Evolutionary conservation across 192 early-diverging fungal species (phyloP), one percentile per base, ranked within the genome.

Genomic region (Backusella parvicylindrica): DNA sequence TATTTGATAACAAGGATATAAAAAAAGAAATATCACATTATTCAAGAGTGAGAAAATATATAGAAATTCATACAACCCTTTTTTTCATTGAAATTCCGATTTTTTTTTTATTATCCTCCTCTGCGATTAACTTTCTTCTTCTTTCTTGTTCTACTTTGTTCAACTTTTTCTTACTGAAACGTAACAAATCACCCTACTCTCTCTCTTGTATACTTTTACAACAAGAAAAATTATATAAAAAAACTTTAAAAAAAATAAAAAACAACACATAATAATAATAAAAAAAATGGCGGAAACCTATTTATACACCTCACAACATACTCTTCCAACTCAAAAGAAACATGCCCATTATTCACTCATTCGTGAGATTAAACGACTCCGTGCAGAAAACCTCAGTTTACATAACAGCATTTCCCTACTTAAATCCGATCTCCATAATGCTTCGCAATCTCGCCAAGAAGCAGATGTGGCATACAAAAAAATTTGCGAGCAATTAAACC

Each of bases 331-430:
- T 3, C 53, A 64, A 37, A 73, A 73, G 30, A 60, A 77, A 11
- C 50, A n/a, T 9, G 66, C 49, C 7, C 66, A 73, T 33, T 30
- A 73, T 15, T 41, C 47, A 11, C 21, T 82, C 28, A 21, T 70
- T 2, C 77, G 81, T 35, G 81, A 82, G 66, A 72, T 82, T 16
- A 74, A 77, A 15, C 73, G 77, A 16, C 35, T 82, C 11, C 77
- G 77, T 3, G 33, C 71, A 31, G 81, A 82, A 56, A 82, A 82
- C 56, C 67, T 47, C 3, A 53, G 50, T 26, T 32, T 82, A 12
- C 68, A 40, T 35, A 47, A 49, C 12, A 75, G 74, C 18, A 56
- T 82, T 33, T 35, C 65, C 0, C 43, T 82, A 1, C 50, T 79
- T 11, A 77, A 73, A 68, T 63, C 70, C 5, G 81, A 82, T 38